Evolutionary conservation across 2,329 filamentous ascomycete genomes (phyloP), one percentile per base, ranked within the genome.

Genomic region (Arthrobotrys iridis): DNA sequence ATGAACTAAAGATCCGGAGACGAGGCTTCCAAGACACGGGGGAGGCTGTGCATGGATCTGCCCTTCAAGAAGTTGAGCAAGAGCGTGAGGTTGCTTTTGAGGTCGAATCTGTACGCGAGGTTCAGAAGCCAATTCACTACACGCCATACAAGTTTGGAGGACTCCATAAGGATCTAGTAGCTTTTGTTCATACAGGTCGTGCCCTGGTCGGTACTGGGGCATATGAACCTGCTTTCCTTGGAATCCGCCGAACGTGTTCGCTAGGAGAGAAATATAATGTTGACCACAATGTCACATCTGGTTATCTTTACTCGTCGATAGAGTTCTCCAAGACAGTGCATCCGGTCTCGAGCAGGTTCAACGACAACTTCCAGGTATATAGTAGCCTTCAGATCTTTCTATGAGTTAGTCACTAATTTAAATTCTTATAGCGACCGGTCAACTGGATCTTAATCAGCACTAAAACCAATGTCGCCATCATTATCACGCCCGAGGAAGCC

Each of bases 401-500:
- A 83, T 28, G 46, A 8, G 28, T 15, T 33, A n/a, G 18, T 13
- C 3, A 15, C 43, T 71, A 46, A 52, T 50, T 6, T 40, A 22
- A 35, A 55, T 26, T 58, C 10, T 58, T 22, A 11, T 55, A 82
- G 77, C 83, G 85, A 0, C 81, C 86, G 0, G 86, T 89, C 0
- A 86, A 88, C 24, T 91, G 88, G 88, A 79, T 91, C 1, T 80
- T 91, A 0, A 90, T 86, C 85, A 87, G 85, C 70, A 77, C 77
- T 0, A n/a, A 77, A 0, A 81, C 82, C 0, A 78, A 86, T 5
- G 85, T 83, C 0, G 89, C 85, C 0, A 76, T 91, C 0, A 79
- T 91, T 1, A 78, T 91, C 1, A 87, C 87, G 26, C 87, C 88
- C 0, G 89, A 91, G 77, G 89, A 91, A 79, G 88, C 85, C 0